These are phyloP conservation scores for Amanita pseudoporphyria DNA, from an alignment of 768 basidiomycete species.

Conservation along the genomic window DNA sequence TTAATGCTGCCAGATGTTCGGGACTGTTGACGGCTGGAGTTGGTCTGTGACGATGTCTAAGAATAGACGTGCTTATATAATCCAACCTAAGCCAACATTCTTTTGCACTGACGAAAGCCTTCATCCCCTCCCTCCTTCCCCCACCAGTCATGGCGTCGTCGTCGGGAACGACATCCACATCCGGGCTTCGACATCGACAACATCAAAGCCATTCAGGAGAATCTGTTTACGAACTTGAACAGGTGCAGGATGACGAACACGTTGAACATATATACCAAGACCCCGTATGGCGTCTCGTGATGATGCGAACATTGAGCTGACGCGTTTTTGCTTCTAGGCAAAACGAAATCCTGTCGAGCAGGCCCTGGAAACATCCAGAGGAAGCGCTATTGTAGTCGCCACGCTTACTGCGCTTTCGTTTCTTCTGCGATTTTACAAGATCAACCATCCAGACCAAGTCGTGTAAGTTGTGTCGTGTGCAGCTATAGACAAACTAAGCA, in stretches of 20 bases:
- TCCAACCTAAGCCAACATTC: background rate
- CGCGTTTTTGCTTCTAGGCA: constrained; percentile 24
- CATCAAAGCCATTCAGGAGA: background rate
- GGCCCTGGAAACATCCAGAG: constrained; percentile 50
- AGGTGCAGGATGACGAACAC: constrained; percentile 6
- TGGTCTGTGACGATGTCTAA: no score
- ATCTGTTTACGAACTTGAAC: background rate
- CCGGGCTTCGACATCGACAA: background rate
- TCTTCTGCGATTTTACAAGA: constrained; percentile 85
- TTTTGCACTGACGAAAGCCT: constrained; percentile 11
- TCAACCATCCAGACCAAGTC: constrained; percentile 89
- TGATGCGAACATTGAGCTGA: constrained; percentile 4
- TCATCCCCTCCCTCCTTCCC: background rate
- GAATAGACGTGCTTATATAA: background rate
- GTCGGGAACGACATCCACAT: background rate
- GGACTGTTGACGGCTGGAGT: no score
- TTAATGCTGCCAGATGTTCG: constrained; percentile 5
- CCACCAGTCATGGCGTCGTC: background rate
- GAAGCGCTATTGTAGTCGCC: constrained; percentile 53
- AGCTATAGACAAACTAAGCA: constrained; percentile 4
- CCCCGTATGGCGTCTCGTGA: constrained; percentile 7
- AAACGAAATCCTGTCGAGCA: constrained; percentile 53
- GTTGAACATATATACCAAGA: constrained; percentile 6
- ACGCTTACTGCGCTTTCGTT: constrained; percentile 69
- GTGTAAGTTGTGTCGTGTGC: constrained; percentile 47